Base-by-base conservation (phyloP, 345 rosid genomes). In the Pistacia atlantica region DNA sequence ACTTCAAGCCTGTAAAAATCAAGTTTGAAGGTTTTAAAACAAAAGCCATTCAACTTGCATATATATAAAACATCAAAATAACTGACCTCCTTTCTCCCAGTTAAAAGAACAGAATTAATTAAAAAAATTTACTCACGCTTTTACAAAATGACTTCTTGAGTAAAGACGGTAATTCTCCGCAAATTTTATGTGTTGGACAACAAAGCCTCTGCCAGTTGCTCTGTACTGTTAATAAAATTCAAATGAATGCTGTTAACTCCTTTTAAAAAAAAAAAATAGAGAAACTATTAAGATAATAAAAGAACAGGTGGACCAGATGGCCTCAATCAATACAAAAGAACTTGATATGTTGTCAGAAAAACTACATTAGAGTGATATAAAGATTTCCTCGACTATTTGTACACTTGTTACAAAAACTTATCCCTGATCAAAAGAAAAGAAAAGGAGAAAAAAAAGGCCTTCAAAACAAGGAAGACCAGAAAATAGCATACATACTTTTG, bases 181-280 rank as follows among this genome's bases (percentile, higher is more conserved):
- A 75, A 95, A 95, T 90, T 92, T 93, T 79, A 95, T 95, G 84
- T 95, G 99, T 63, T 86, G 99, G 78, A 95, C 99, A 63, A 95
- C 99, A 67, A 95, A 95, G 68, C 99, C 99, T 87, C 99, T 90
- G 66, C 99, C 98, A 85, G 99, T 95, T 72, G 99, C 98, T 82
- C 92, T 87, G 76, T 95, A 95, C 99, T 95, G 92, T 89, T 69
- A 70, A 65, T 77, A 18, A 68, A 75, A 78, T 72, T 76, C 70
- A 64, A 77, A 75, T 2, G 37, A 55, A 59, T 22, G 78, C 75
- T 78, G 66, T 78, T 38, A 66, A 56, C 33, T 52, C 9, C 8
- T 42, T 42, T 42, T 42, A 5, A 8, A 8, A 8, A 5, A 5
- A 5, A 42, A 42, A 42, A 42, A 42, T 5, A 42, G 9, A 42